Evolutionary conservation across 805 yeast genomes (phyloP).

Genomic region (Saccharomycopsis synnaedendra): DNA sequence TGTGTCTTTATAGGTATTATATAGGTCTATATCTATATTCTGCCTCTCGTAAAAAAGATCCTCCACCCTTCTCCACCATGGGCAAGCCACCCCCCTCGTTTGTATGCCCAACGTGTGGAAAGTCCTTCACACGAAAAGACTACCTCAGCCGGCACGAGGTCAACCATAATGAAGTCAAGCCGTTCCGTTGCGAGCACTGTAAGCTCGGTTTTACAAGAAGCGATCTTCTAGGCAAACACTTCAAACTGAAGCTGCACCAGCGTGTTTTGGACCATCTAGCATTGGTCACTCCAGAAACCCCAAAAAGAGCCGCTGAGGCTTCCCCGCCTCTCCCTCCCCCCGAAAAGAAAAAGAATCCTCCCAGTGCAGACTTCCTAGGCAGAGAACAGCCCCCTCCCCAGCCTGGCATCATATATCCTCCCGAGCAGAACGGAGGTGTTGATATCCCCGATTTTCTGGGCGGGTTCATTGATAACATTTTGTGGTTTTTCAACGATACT

Average conservation of each 20-base stretch:
- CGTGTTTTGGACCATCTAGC: conserved; percentile 1
- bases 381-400: too few relatives aligned
- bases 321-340: too few relatives aligned
- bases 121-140: conserved; percentile 17
- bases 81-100: not conserved
- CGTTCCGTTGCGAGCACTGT: conserved; percentile 14
- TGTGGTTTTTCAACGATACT: conserved; percentile 12
- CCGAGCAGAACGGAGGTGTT: too few relatives aligned
- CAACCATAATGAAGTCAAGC: conserved; percentile 12
- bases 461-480: conserved; percentile 12
- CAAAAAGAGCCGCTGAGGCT: too few relatives aligned
- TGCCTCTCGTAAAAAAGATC: too few relatives aligned
- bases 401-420: too few relatives aligned
- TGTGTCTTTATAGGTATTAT: too few relatives aligned
- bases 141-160: conserved; percentile 15
- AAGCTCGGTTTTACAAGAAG: conserved; percentile 14
- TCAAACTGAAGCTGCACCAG: conserved; percentile 12
- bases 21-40: too few relatives aligned
- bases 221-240: conserved; percentile 14
- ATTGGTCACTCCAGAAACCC: too few relatives aligned
- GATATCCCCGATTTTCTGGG: conserved; percentile 7
- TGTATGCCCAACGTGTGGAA: conserved; percentile 19
- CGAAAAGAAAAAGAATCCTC: too few relatives aligned
- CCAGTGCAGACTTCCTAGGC: too few relatives aligned
- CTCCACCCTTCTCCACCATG: too few relatives aligned